These are phyloP conservation scores for Podospora comata DNA, from an alignment of 495 filamentous ascomycete species.

Conservation along the genomic window DNA sequence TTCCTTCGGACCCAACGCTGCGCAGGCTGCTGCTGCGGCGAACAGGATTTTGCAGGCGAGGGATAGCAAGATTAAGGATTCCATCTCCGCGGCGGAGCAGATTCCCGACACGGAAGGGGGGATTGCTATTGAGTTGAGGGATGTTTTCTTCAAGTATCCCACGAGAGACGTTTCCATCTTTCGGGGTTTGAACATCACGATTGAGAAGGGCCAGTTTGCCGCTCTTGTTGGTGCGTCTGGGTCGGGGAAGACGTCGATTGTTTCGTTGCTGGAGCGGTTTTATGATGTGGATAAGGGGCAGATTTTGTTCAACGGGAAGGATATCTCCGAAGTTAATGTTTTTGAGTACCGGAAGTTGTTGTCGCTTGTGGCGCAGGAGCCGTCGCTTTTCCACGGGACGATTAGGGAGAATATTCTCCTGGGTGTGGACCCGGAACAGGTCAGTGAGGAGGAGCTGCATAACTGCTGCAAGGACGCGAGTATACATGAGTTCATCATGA, in stretches of 20 bases:
- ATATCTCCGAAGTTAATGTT: conserved; percentile 45
- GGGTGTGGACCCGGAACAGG: conserved; percentile 40
- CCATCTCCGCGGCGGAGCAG: conserved; percentile 18
- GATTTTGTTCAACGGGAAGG: conserved; percentile 51
- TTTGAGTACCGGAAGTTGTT: conserved; percentile 51
- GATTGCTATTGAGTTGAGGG: conserved; percentile 52
- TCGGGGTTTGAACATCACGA: conserved; percentile 49
- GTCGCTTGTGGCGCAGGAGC: conserved; percentile 62
- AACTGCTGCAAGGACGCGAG: conserved; percentile 58
- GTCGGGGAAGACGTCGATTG: conserved; percentile 68
- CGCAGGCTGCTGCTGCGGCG: conserved; percentile 45
- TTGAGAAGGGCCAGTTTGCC: conserved; percentile 62
- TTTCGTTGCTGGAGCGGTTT: conserved; percentile 62
- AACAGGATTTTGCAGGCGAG: conserved; percentile 47
- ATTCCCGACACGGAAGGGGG: conserved; percentile 44
- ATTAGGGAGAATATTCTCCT: conserved; percentile 59
- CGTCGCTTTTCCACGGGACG: conserved; percentile 54
- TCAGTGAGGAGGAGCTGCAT: conserved; percentile 52
- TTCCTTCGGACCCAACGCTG: conserved; percentile 49
- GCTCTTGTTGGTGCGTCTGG: conserved; percentile 71
- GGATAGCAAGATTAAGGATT: conserved; percentile 29
- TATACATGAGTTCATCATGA: conserved; percentile 59
- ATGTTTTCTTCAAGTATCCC: conserved; percentile 60
- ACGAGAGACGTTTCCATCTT: conserved; percentile 54
- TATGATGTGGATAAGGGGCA: conserved; percentile 54